Evolutionary conservation across 2,329 filamentous ascomycete species (phyloP), one percentile per base, ranked within the genome.

Genomic region (Mycosphaerella sp.): DNA sequence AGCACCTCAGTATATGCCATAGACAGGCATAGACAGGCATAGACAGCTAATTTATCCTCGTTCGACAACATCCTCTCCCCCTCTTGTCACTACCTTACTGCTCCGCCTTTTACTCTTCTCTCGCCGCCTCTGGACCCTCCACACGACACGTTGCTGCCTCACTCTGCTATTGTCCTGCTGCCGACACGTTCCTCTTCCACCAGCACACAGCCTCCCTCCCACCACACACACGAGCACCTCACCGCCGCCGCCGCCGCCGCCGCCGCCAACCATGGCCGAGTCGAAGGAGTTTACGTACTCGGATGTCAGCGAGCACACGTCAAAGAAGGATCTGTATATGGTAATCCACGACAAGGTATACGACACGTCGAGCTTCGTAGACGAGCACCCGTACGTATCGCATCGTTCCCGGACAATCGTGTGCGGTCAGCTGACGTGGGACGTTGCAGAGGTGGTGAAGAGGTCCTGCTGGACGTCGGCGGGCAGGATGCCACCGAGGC

Each of bases 261-360:
- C 40, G 40, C 43, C 14, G 8, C 16, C 25, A 21, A 41, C 60
- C 61, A 80, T 79, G 76, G 74, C 76, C 60, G 71, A 73, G 66
- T 75, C 81, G 67, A 73, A 78, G 67, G 71, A 78, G 66, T 80
- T 84, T 75, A 93, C 86, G 65, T 87, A 83, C 75, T 77, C 85
- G 67, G 87, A 95, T 72, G 81, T 95, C 73, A 79, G 86, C 57
- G 81, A 82, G 74, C 89, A 95, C 80, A 87, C 85, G 76, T 84
- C 80, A 73, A 96, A 96, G 84, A 95, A 89, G 80, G 89, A 97
- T 71, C 77, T 95, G 59, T 95, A 80, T 76, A 71, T 96, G 66
- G 85, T 96, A 59, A 82, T 98, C 65, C 88, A 97, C 76, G 90
- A 95, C 74, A 95, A 95, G 79, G 84, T 98, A 76, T 98, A 97